These are phyloP conservation scores for Trichoderma sp. DNA, from an alignment of 2,329 filamentous ascomycete genomes.

Conservation along the genomic window DNA sequence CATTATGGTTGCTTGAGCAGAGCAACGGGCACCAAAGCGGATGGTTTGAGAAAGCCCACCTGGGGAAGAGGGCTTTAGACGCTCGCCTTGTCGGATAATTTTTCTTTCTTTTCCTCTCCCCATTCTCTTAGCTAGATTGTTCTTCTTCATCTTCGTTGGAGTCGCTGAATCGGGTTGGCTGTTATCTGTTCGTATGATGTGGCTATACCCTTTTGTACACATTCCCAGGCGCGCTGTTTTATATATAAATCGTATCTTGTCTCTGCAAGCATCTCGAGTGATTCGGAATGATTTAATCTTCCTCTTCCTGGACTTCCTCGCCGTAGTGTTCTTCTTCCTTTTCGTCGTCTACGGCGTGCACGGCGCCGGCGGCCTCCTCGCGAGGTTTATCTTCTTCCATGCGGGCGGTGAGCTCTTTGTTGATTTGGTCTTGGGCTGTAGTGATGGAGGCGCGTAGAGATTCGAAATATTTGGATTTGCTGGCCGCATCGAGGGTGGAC, in stretches of 20 bases:
- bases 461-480: slow-evolving; percentile 58
- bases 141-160: slow-evolving; percentile 6
- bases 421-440: slow-evolving; percentile 63
- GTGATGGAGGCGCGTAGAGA: slow-evolving; percentile 55
- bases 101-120: neutral
- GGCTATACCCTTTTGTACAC: slow-evolving; percentile 27
- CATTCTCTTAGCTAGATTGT: neutral
- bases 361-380: slow-evolving; percentile 32
- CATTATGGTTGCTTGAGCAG: slow-evolving; percentile 73
- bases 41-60: slow-evolving; percentile 32
- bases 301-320: slow-evolving; percentile 73
- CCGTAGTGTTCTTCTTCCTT: slow-evolving; percentile 78
- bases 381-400: slow-evolving; percentile 70
- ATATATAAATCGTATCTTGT: neutral
- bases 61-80: slow-evolving; percentile 39
- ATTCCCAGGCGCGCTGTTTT: neutral
- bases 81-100: neutral
- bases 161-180: slow-evolving; percentile 23
- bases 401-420: slow-evolving; percentile 65
- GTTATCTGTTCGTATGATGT: slow-evolving; percentile 27
- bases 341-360: slow-evolving; percentile 44
- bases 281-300: slow-evolving; percentile 28
- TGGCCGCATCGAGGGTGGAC: slow-evolving; percentile 34
- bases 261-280: neutral
- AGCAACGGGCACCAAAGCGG: slow-evolving; percentile 39